phyloP scores from a whole-genome alignment of 345 rosid species.

The Hypericum perforatum region DNA sequence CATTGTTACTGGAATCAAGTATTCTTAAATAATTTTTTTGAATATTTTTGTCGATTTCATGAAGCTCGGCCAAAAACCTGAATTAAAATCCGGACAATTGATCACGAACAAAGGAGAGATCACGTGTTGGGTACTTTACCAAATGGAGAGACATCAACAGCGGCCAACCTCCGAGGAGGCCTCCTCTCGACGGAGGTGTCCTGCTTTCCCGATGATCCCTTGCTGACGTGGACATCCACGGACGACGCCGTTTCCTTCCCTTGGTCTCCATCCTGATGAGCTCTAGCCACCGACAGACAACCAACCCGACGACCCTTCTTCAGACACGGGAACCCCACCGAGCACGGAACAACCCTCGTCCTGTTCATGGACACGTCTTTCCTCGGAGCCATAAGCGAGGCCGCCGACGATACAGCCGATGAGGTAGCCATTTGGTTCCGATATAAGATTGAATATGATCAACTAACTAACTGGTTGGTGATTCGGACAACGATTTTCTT shows the following conservation, averaged over 20 bases:
- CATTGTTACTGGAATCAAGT: no score
- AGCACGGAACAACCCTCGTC: conserved; percentile 10
- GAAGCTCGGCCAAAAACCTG: neutral
- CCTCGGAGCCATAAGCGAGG: no score
- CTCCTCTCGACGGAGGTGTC: conserved; percentile 34
- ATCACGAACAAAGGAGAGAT: neutral
- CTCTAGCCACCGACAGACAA: conserved; percentile 23
- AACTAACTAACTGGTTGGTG: no score
- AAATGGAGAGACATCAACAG: conserved; percentile 50
- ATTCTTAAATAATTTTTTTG: no score
- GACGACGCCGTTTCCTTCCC: conserved; percentile 24
- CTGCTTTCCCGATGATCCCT: conserved; percentile 16
- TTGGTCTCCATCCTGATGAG: conserved; percentile 23
- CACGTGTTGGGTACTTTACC: conserved; percentile 22
- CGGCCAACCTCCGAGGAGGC: conserved; percentile 33
- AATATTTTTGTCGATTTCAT: no score
- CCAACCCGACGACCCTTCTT: neutral
- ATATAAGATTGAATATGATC: no score
- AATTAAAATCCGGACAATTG: conserved; percentile 1
- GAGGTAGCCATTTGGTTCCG: no score
- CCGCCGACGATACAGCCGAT: no score
- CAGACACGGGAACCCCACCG: conserved; percentile 20
- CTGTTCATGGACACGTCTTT: no score
- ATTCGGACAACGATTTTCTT: no score
- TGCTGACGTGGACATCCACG: conserved; percentile 40